A percentile compares a stretch with the other conserved stretches of the same genome.
Conservation (phyloP, 768 basidiomycete species). For the Auricularia cornea region DNA sequence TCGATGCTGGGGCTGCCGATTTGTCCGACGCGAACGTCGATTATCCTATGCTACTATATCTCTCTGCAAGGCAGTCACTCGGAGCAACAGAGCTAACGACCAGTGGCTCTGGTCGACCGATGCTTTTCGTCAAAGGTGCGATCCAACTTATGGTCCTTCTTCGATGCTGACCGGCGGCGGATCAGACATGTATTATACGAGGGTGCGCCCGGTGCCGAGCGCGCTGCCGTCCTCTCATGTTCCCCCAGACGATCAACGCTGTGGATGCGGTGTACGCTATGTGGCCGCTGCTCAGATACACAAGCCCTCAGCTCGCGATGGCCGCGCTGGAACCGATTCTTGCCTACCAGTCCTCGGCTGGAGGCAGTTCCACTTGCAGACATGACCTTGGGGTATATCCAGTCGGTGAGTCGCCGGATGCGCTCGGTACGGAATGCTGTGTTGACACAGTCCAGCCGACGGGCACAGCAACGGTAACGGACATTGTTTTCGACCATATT, state of each 20-base stretch:
- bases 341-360: neutral
- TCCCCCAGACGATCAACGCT: neutral
- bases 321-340: neutral
- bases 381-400: no score
- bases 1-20: conserved; percentile 20
- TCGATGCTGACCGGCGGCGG: neutral
- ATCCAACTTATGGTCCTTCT: neutral
- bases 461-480: no score
- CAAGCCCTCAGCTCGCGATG: neutral
- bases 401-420: no score
- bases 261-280: neutral
- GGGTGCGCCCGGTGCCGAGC: neutral
- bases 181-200: neutral
- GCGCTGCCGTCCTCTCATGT: neutral
- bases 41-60: conserved; percentile 16
- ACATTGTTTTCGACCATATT: no score
- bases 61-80: conserved; percentile 23
- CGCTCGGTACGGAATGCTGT: no score
- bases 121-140: conserved; percentile 26
- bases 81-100: conserved; percentile 25
- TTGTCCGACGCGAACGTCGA: conserved; percentile 25
- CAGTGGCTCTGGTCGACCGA: conserved; percentile 23
- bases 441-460: no score
- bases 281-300: neutral
- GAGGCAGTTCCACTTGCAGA: neutral